These are phyloP conservation scores for Spathaspora arborariae DNA, from an alignment of 805 yeast genomes.

Conservation along the genomic window DNA sequence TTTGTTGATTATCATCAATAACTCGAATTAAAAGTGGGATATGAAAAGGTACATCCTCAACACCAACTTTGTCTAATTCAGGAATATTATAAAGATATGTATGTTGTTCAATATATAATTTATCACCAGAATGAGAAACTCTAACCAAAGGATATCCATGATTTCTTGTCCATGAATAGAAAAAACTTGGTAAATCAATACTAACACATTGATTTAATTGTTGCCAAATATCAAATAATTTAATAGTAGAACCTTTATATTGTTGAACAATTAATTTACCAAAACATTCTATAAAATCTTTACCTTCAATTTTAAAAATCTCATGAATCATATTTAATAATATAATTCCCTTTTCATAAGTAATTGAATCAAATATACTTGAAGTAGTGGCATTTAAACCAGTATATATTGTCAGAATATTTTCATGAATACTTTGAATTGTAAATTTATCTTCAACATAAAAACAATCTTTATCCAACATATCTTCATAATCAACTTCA, in stretches of 20 bases:
- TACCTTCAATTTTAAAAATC: slow-evolving; percentile 8
- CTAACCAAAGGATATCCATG: slow-evolving; percentile 57
- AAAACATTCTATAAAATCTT: slow-evolving; percentile 15
- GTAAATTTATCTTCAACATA: slow-evolving; percentile 26
- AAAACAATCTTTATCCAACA: slow-evolving; percentile 34
- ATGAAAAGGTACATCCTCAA: slow-evolving; percentile 59
- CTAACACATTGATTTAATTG: slow-evolving; percentile 28
- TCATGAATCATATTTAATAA: slow-evolving; percentile 46
- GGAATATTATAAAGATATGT: slow-evolving; percentile 23
- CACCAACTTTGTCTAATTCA: slow-evolving; percentile 16
- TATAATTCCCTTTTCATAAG: slow-evolving; percentile 60
- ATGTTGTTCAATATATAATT: slow-evolving; percentile 32
- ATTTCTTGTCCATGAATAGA: slow-evolving; percentile 57
- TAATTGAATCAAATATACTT: slow-evolving; percentile 45
- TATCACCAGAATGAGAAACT: slow-evolving; percentile 9
- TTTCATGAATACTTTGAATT: slow-evolving; percentile 20
- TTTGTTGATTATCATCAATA: slow-evolving; percentile 22
- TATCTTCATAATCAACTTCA: slow-evolving; percentile 17
- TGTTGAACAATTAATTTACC: slow-evolving; percentile 31
- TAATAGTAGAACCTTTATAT: slow-evolving; percentile 36
- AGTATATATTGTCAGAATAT: slow-evolving; percentile 27
- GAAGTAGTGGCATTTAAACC: slow-evolving; percentile 23
- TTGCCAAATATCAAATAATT: slow-evolving; percentile 53
- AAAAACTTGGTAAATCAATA: slow-evolving; percentile 46
- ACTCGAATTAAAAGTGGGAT: slow-evolving; percentile 51